These are phyloP conservation scores for Arthrobotrys sinensis DNA, from an alignment of 2,329 filamentous ascomycete species.

Conservation along the genomic window DNA sequence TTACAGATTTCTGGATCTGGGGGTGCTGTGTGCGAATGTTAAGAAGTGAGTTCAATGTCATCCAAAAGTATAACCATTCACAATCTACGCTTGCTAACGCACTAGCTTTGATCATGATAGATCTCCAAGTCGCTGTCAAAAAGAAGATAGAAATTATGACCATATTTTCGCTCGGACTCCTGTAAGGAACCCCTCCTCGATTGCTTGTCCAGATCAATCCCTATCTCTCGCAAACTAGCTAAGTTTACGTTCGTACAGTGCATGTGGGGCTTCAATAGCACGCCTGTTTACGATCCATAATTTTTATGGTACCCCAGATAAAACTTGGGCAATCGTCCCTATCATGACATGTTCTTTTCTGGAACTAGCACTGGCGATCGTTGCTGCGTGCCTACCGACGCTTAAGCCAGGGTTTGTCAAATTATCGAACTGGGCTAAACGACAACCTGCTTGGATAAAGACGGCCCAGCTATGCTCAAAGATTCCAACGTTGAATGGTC, in stretches of 20 bases:
- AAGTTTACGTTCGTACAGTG: slow-evolving; percentile 3
- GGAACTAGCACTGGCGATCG: slow-evolving; percentile 32
- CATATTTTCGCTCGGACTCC: slow-evolving; percentile 45
- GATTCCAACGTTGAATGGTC: slow-evolving; percentile 27
- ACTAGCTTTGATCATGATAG: neutral
- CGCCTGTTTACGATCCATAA: slow-evolving; percentile 40
- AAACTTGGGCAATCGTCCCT: slow-evolving; percentile 55
- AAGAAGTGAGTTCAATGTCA: slow-evolving; percentile 20
- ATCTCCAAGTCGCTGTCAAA: slow-evolving; percentile 37
- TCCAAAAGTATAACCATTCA: neutral
- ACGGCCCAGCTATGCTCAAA: slow-evolving; percentile 9
- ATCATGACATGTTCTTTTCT: slow-evolving; percentile 52
- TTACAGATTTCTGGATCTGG: slow-evolving; percentile 60
- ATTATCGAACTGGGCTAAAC: slow-evolving; percentile 26
- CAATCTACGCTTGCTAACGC: neutral
- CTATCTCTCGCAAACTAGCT: neutral
- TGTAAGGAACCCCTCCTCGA: slow-evolving; percentile 18
- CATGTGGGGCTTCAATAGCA: slow-evolving; percentile 49
- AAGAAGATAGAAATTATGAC: slow-evolving; percentile 52
- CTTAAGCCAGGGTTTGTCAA: slow-evolving; percentile 47
- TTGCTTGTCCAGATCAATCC: neutral
- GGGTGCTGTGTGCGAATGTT: slow-evolving; percentile 41
- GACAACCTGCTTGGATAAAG: slow-evolving; percentile 14
- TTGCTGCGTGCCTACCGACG: slow-evolving; percentile 45
- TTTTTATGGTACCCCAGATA: slow-evolving; percentile 40